These are phyloP conservation scores for Acacia confusa DNA, from an alignment of 306 rosid species.

Conservation along the genomic window DNA sequence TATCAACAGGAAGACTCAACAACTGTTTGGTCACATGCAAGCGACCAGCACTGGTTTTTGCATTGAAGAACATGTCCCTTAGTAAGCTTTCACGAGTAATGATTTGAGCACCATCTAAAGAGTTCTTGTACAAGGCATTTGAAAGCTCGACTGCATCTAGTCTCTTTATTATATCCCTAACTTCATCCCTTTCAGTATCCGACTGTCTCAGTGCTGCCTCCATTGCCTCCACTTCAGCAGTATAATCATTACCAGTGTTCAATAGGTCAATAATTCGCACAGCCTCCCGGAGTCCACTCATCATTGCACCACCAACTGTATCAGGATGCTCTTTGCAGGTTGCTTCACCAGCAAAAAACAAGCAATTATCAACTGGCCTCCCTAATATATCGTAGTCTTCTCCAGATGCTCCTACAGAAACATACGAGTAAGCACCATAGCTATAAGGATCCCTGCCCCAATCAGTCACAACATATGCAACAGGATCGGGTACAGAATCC, in stretches of 20 bases:
- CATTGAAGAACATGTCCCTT: constrained; percentile 77
- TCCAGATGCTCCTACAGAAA: constrained; percentile 98
- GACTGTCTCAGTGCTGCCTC: constrained; percentile 78
- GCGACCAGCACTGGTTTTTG: constrained; percentile 85
- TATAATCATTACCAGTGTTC: constrained; percentile 80
- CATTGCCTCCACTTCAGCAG: constrained; percentile 89
- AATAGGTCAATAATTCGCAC: constrained; percentile 89
- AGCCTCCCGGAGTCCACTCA: constrained; percentile 98
- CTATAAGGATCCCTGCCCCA: constrained; percentile 99
- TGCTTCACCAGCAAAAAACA: constrained; percentile 99
- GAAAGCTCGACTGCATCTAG: constrained; percentile 85
- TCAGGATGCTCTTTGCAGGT: constrained; percentile 99
- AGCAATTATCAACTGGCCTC: constrained; percentile 85
- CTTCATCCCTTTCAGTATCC: constrained; percentile 94
- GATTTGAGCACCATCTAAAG: constrained; percentile 61
- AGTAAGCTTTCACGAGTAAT: constrained; percentile 67
- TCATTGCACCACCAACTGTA: constrained; percentile 99
- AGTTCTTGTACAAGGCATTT: constrained; percentile 61
- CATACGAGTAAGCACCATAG: constrained; percentile 94
- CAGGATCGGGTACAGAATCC: constrained; percentile 86
- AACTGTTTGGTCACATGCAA: constrained; percentile 87
- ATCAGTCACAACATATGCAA: constrained; percentile 90
- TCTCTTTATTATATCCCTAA: constrained; percentile 85
- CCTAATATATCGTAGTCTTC: constrained; percentile 94
- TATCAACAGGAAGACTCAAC: constrained; percentile 71